Conservation (phyloP, 441 rosid species). For the Gossypium lobatum region DNA sequence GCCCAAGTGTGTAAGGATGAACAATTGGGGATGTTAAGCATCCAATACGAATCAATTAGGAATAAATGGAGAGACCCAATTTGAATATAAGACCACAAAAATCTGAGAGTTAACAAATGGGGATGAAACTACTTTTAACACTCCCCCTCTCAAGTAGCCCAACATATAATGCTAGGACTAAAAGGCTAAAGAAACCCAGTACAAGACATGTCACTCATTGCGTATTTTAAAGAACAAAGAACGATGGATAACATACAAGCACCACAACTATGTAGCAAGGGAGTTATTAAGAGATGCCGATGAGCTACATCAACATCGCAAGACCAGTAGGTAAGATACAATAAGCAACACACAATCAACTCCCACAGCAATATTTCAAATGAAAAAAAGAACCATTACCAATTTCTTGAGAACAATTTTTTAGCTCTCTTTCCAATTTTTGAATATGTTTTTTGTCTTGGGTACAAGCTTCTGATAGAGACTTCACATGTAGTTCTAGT, state of each 20-base stretch:
- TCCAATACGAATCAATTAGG: background rate
- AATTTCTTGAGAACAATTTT: constrained; percentile 75
- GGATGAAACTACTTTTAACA: background rate
- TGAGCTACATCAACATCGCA: background rate
- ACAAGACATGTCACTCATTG: background rate
- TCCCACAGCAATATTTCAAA: background rate
- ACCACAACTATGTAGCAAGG: background rate
- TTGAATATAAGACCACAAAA: background rate
- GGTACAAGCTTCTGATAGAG: constrained; percentile 47
- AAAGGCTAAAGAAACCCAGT: background rate
- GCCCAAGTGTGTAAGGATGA: background rate
- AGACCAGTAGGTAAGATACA: background rate
- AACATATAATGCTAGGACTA: background rate
- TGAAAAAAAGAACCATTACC: constrained; percentile 35
- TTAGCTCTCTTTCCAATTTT: constrained; percentile 62
- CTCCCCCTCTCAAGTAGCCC: background rate
- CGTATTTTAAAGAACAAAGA: background rate
- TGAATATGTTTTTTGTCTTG: constrained; percentile 51
- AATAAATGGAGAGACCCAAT: background rate
- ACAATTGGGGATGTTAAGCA: background rate
- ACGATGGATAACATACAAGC: background rate
- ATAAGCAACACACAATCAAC: background rate
- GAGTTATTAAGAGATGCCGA: background rate
- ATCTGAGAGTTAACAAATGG: background rate
- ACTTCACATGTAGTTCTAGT: constrained; percentile 53